Base-by-base conservation (phyloP, 805 yeast genomes). In the Ogataea polymorpha region DNA sequence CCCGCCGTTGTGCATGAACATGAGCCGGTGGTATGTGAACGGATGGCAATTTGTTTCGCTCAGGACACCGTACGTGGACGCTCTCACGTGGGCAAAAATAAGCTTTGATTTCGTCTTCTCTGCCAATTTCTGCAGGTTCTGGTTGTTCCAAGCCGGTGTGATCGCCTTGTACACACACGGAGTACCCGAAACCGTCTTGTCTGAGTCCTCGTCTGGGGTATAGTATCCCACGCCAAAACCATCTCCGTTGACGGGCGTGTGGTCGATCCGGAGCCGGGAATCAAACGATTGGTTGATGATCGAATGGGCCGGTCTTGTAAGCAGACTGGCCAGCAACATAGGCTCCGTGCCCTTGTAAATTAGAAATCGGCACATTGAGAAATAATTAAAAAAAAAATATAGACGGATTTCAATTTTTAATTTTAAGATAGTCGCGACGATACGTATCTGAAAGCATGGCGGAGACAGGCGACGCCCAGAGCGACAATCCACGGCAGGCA, bases 1-100 rank as follows among this genome's bases (percentile, higher is more conserved):
- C 0, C 87, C 93, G 23, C 99, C 99, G 64, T 93, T 93, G 64
- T 93, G 99, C 99, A 93, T 93, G 61, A 93, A 93, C 84, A 91
- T 85, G 35, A 91, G 67, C 37, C 80, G 80, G 47, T 90, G 91
- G 59, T 79, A 89, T 3, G 85, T 80, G 64, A 93, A 93, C 0
- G 99, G 99, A 61, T 93, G 99, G 64, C 99, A 93, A 63, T 93
- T 93, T 0, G 97, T 91, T 59, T 93, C 99, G 9, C 95, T 76
- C 20, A 93, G 66, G 1, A 86, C 95, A 34, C 99, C 99, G 48
- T 95, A 87, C 0, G 99, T 93, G 0, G 96, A 86, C 0, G 99
- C 98, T 46, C 99, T 65, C 2, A 93, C 97, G 62, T 93, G 99
- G 2, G 95, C 99, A 68, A 93, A 93, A 2, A 91, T 87, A 36